Base-by-base conservation (phyloP, 257 asterid species). In the Nicotiana attenuata region DNA sequence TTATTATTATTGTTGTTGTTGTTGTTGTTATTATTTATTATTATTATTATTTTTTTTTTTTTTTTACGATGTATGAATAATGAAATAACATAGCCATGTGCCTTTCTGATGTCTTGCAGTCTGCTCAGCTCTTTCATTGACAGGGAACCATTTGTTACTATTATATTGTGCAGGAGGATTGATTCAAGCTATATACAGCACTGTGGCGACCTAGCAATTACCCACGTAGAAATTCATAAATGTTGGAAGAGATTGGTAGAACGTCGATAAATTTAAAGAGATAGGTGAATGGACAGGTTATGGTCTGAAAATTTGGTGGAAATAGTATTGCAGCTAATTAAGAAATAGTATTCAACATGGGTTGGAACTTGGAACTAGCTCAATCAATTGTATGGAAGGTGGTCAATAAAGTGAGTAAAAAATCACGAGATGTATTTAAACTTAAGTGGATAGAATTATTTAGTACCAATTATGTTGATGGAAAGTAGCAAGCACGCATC, bases 211-310 rank as follows among this genome's bases (percentile, higher is more conserved):
- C 20, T 65, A 29, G 45, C 45, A 65, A 65, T 65, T 65, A 65
- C 17, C 1, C 45, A 15, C 71, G 71, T 65, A 28, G 6, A 65
- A 28, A 28, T 28, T 68, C 38, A 63, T 35, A 6, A 61, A 22
- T 11, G 14, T 50, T 79, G 53, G 35, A 73, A 56, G 19, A 7
- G 17, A 19, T 10, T 75, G 26, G 2, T 20, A 55, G 79, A 65
- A 67, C 33, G 33, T 55, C 24, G 61, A 80, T 57, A 73, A 77
- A 15, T 7, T 13, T 59, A 38, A 61, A 61, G 84, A 77, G 84
- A 83, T 45, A 10, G 16, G 3, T 19, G 71, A 19, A 65, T 28
- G 20, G 82, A 86, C 78, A 86, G 69, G 84, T 61, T 20, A 82
- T 84, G 83, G 14, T 35, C 67, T 1, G 5, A 64, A 2, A 19